These are phyloP conservation scores for Diversispora eburnea DNA, from an alignment of 192 early-diverging fungal genomes.

Conservation along the genomic window DNA sequence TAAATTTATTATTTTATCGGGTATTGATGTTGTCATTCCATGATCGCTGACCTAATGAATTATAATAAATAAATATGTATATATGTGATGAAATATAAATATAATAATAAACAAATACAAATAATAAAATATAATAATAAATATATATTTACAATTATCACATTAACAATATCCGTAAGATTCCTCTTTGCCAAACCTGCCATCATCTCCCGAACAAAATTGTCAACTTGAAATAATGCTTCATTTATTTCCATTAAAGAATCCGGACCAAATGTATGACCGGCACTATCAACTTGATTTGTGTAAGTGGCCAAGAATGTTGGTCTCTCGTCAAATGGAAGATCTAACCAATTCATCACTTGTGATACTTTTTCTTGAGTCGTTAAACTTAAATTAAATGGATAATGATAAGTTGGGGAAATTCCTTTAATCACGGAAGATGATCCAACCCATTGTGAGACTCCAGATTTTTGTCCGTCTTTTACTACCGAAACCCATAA, in stretches of 20 bases:
- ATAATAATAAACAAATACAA: neutral
- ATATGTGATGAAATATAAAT: neutral
- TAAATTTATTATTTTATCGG: constrained; percentile 60
- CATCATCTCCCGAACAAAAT: neutral
- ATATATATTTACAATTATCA: constrained; percentile 8
- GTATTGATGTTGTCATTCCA: constrained; percentile 68
- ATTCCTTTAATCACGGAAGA: constrained; percentile 51
- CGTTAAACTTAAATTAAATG: constrained; percentile 46
- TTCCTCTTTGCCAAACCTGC: neutral
- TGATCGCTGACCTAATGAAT: constrained; percentile 73
- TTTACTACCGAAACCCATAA: constrained; percentile 86
- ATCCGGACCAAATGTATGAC: constrained; percentile 72
- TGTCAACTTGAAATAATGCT: constrained; percentile 52
- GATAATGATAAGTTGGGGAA: constrained; percentile 63
- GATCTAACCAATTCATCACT: constrained; percentile 75
- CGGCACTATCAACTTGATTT: constrained; percentile 74
- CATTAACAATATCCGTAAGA: constrained; percentile 6
- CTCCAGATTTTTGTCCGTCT: constrained; percentile 63
- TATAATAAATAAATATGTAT: neutral
- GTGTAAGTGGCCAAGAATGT: constrained; percentile 74
- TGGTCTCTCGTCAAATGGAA: constrained; percentile 65
- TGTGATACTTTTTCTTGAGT: constrained; percentile 57
- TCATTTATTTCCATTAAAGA: constrained; percentile 55
- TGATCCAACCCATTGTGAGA: constrained; percentile 88
- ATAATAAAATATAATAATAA: neutral